Evolutionary conservation across 192 early-diverging fungal genomes (phyloP).

Genomic region (Coemansia brasiliensis): DNA sequence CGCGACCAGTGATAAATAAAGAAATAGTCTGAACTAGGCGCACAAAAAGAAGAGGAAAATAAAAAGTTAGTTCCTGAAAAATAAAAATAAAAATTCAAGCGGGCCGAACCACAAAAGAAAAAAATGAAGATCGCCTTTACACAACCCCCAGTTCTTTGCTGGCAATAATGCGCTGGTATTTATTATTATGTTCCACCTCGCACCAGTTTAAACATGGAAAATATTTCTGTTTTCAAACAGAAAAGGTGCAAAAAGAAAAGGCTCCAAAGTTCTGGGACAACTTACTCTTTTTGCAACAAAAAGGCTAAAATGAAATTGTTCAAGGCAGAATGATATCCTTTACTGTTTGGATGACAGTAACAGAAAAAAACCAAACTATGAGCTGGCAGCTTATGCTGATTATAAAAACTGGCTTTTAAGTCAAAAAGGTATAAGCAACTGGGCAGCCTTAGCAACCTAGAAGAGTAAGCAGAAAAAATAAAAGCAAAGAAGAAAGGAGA

Average conservation of each 20-base stretch:
- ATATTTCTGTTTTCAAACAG: too few relatives aligned
- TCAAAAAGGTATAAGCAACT: background rate
- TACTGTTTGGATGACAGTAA: too few relatives aligned
- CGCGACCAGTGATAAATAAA: too few relatives aligned
- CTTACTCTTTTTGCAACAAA: too few relatives aligned
- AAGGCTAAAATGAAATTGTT: too few relatives aligned
- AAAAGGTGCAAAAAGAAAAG: too few relatives aligned
- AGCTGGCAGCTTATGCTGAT: too few relatives aligned
- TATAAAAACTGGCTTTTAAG: too few relatives aligned
- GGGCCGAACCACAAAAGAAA: background rate
- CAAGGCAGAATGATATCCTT: too few relatives aligned
- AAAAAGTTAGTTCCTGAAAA: background rate
- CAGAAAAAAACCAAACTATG: too few relatives aligned
- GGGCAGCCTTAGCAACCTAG: background rate
- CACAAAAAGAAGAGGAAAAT: conserved; percentile 2
- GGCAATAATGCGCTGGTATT: background rate
- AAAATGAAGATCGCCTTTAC: background rate
- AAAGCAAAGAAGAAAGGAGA: background rate
- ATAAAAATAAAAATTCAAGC: background rate
- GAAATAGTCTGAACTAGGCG: too few relatives aligned
- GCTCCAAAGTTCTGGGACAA: too few relatives aligned
- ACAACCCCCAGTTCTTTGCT: background rate
- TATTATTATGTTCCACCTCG: background rate
- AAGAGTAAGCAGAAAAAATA: background rate
- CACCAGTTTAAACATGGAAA: background rate